Base-by-base conservation (phyloP, 2,329 filamentous ascomycete genomes). In the Paraphaeosphaeria sporulosa region DNA sequence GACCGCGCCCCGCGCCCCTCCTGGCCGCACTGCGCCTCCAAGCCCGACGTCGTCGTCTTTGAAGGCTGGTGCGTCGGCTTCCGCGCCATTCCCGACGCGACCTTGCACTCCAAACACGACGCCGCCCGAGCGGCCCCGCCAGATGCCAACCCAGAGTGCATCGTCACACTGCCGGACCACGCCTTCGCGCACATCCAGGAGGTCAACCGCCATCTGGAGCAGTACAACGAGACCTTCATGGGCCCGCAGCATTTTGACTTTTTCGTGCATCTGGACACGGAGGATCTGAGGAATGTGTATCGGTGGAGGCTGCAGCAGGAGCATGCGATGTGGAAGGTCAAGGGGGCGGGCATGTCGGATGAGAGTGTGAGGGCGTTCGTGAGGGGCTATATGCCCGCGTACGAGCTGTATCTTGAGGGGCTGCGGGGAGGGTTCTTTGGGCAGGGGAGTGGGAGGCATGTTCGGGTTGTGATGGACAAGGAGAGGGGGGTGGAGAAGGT, bases 1-100 rank as follows among this genome's bases (percentile, higher is more conserved):
- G 93, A 96, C 78, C 89, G 93, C 52, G 81, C 86, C 0, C 86
- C 89, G 0, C 78, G 85, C 58, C 79, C 78, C 12, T 72, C 83
- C 49, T 96, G 93, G 91, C 79, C 83, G 27, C 71, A 72, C 15
- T 83, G 90, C 60, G 87, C 87, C 65, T 78, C 75, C 2, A 81
- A 77, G n/a, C 78, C 87, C 1, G 83, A 85, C 54, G 87, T 94
- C 7, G 84, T 97, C 23, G 86, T 97, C 54, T 89, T 97, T 64
- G 93, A 97, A 77, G 93, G 94, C 19, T 97, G 93, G 94, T 95
- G 90, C 76, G 88, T 96, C 13, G 94, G 93, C 2, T 97, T 97
- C 79, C 87, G 89, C 6, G 78, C 90, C 0, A 77, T 94, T 13
- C 69, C 79, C n/a, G 82, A 84, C 5, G 75, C 86, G 4, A 82